Evolutionary conservation across 768 basidiomycete genomes (phyloP).

Genomic region (Cystofilobasidium capitatum): DNA sequence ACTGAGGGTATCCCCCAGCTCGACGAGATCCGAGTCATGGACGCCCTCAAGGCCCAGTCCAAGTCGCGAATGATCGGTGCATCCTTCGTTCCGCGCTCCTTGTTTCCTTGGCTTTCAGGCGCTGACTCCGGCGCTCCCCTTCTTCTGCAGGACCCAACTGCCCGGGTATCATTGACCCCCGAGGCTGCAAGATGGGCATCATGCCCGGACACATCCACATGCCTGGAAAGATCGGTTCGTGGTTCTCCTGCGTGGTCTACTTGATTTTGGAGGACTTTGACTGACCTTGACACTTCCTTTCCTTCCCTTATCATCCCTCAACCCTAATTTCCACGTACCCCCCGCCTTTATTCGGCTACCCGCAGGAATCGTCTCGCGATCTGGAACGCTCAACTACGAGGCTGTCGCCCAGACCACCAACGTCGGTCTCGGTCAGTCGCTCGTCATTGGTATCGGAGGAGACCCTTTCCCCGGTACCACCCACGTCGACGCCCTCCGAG

Average conservation of each 20-base stretch:
- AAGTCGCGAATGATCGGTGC: conserved; percentile 72
- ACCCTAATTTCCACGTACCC: neutral
- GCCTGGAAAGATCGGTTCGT: conserved; percentile 84
- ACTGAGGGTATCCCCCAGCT: conserved; percentile 97
- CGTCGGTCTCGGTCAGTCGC: conserved; percentile 89
- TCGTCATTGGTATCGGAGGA: conserved; percentile 95
- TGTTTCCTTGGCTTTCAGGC: neutral
- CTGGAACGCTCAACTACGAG: conserved; percentile 94
- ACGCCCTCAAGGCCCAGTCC: conserved; percentile 86
- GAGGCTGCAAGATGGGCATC: conserved; percentile 99
- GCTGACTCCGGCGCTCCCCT: neutral
- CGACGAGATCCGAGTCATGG: conserved; percentile 90
- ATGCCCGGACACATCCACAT: conserved; percentile 91
- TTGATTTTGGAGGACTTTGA: neutral
- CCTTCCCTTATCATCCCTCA: neutral
- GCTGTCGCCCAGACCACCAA: conserved; percentile 92
- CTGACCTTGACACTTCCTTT: neutral
- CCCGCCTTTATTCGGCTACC: neutral
- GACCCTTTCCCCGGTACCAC: conserved; percentile 54
- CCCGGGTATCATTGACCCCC: conserved; percentile 93
- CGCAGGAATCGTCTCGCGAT: conserved; percentile 83
- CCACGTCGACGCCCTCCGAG: conserved; percentile 88
- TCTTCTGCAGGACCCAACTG: conserved; percentile 62
- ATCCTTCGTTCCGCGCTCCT: too few relatives aligned
- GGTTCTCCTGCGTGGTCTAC: neutral